phyloP scores from a whole-genome alignment of 2,329 filamentous ascomycete species.

The Parafenestella ontariensis region DNA sequence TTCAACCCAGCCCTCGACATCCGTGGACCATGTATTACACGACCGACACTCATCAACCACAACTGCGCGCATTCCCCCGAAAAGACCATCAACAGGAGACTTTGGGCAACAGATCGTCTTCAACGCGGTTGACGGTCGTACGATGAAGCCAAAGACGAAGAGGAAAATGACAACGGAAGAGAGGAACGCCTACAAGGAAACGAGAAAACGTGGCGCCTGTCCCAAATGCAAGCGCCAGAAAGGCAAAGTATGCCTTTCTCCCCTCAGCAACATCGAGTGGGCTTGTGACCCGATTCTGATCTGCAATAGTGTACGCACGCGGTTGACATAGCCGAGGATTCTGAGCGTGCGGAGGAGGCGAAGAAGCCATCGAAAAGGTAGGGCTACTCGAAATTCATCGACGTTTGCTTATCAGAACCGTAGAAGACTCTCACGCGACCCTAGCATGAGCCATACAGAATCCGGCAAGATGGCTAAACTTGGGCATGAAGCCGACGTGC shows the following conservation, averaged over 20 bases:
- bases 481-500: not conserved
- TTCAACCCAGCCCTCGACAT: not conserved
- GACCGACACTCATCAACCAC: not conserved
- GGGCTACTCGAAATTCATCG: not conserved
- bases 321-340: not conserved
- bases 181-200: slow-evolving; percentile 31
- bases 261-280: slow-evolving; percentile 15
- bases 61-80: not conserved
- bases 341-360: not conserved
- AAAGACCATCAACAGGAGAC: not conserved
- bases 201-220: slow-evolving; percentile 37
- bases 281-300: slow-evolving; percentile 5
- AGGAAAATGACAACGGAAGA: slow-evolving; percentile 37
- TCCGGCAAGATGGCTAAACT: not conserved
- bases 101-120: slow-evolving; percentile 32
- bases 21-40: not conserved
- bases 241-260: slow-evolving; percentile 28
- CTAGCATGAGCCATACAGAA: not conserved
- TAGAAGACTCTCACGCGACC: not conserved
- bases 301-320: not conserved
- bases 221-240: slow-evolving; percentile 33
- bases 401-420: not conserved
- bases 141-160: slow-evolving; percentile 31
- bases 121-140: slow-evolving; percentile 25
- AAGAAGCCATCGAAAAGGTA: not conserved